Evolutionary conservation across 371 early-diverging fungal genomes (phyloP).

Genomic region (Coemansia linderi): DNA sequence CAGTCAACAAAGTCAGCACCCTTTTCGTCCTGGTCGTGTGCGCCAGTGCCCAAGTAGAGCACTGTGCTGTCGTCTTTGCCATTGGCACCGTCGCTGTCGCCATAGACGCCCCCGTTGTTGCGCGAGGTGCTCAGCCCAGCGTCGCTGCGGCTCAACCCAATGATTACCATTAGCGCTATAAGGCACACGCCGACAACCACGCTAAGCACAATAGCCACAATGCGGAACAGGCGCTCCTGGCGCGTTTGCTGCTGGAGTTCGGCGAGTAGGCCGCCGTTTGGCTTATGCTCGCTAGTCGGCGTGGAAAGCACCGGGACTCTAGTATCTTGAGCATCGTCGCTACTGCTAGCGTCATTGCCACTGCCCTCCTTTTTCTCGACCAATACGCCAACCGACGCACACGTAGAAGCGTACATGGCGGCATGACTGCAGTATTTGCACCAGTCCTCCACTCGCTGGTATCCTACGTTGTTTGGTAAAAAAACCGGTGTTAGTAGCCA

Average conservation of each 20-base stretch:
- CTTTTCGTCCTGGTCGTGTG: slow-evolving; percentile 13
- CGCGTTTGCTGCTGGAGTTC: slow-evolving; percentile 33
- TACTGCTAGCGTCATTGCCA: background rate
- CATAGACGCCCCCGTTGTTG: background rate
- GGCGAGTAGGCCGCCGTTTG: slow-evolving; percentile 10
- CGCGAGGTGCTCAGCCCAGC: background rate
- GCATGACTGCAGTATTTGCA: slow-evolving; percentile 51
- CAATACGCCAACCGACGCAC: slow-evolving; percentile 40
- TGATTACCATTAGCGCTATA: slow-evolving; percentile 17
- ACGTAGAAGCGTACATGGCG: slow-evolving; percentile 33
- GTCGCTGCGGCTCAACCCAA: slow-evolving; percentile 23
- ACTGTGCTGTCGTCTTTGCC: slow-evolving; percentile 30
- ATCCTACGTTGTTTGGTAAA: slow-evolving; percentile 29
- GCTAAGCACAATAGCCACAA: slow-evolving; percentile 44
- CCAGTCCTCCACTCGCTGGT: slow-evolving; percentile 53
- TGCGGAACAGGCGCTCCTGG: slow-evolving; percentile 39
- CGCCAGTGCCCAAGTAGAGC: slow-evolving; percentile 11
- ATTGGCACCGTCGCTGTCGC: background rate
- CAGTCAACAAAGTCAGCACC: slow-evolving; percentile 52
- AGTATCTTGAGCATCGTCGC: background rate
- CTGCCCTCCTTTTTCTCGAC: slow-evolving; percentile 9
- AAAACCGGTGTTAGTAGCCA: background rate
- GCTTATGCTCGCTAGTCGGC: slow-evolving; percentile 3
- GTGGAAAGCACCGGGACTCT: background rate
- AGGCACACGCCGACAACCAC: slow-evolving; percentile 38